phyloP scores from a whole-genome alignment of 2,329 filamentous ascomycete species.

The Falciphora oryzae region DNA sequence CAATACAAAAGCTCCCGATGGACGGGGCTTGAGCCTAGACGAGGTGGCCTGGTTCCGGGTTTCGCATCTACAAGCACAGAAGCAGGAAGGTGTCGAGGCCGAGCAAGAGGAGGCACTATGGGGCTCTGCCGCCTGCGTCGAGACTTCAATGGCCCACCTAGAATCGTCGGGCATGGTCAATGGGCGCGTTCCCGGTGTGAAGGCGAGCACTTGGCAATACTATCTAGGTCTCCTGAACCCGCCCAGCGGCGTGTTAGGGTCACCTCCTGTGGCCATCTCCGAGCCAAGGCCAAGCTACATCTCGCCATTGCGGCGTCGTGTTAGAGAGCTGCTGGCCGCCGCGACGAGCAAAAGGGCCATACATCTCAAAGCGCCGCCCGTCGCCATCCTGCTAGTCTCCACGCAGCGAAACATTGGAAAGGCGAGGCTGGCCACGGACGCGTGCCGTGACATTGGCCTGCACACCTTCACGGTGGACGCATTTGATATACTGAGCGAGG shows the following conservation, averaged over 20 bases:
- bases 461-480: conserved; percentile 87
- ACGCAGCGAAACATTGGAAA: conserved; percentile 94
- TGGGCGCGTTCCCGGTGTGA: conserved; percentile 69
- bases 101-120: conserved; percentile 65
- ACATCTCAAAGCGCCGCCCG: conserved; percentile 77
- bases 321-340: conserved; percentile 80
- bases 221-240: conserved; percentile 74
- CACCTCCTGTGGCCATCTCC: conserved; percentile 33
- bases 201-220: conserved; percentile 78
- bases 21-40: conserved; percentile 34
- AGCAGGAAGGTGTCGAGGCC: conserved; percentile 43
- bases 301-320: conserved; percentile 58
- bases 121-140: conserved; percentile 81
- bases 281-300: conserved; percentile 42
- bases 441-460: conserved; percentile 82
- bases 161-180: conserved; percentile 86
- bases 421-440: conserved; percentile 66
- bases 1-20: conserved; percentile 9
- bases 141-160: conserved; percentile 81
- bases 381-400: conserved; percentile 83
- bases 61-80: conserved; percentile 60
- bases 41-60: conserved; percentile 91
- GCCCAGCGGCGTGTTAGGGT: conserved; percentile 34
- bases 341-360: conserved; percentile 84
- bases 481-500: conserved; percentile 92